phyloP scores from a whole-genome alignment of 2,329 filamentous ascomycete species.

The Claviceps digitariae region DNA sequence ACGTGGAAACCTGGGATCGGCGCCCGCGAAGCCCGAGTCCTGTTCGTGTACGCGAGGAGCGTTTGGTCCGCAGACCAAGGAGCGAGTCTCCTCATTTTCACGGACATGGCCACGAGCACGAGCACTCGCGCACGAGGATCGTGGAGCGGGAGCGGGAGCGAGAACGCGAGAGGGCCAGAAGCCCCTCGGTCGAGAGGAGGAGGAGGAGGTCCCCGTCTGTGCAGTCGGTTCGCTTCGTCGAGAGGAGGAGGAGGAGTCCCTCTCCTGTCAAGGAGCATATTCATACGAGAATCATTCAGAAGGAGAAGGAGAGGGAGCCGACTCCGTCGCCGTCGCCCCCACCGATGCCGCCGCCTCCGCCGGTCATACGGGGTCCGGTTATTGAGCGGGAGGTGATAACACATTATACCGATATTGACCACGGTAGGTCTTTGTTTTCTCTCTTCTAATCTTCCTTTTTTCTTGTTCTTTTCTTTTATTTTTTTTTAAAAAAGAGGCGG shows the following conservation, averaged over 20 bases:
- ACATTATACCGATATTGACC: constrained; percentile 75
- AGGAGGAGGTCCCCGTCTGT: constrained; percentile 12
- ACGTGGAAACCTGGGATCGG: constrained; percentile 40
- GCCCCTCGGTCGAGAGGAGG: constrained; percentile 21
- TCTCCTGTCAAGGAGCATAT: constrained; percentile 33
- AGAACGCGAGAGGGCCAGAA: constrained; percentile 25
- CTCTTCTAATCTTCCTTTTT: not conserved
- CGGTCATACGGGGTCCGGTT: constrained; percentile 59
- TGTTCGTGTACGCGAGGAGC: constrained; percentile 27
- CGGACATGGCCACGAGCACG: constrained; percentile 14
- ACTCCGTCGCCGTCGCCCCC: constrained; percentile 22
- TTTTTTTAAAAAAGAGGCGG: too few species aligned
- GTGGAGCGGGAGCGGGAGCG: constrained; percentile 28
- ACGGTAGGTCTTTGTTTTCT: constrained; percentile 43
- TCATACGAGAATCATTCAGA: constrained; percentile 35
- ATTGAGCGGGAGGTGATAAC: constrained; percentile 85
- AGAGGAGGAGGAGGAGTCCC: constrained; percentile 24
- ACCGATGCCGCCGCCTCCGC: constrained; percentile 43
- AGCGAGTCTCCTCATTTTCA: constrained; percentile 26
- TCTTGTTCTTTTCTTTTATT: not conserved
- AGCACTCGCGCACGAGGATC: constrained; percentile 22
- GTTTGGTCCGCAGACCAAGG: constrained; percentile 28
- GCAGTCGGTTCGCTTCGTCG: constrained; percentile 23
- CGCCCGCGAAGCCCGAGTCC: constrained; percentile 32
- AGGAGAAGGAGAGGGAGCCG: constrained; percentile 27